A percentile compares a stretch with the other conserved stretches of the same genome.
phyloP scores from a whole-genome alignment of 441 rosid genomes.

The Gossypium armourianum region DNA sequence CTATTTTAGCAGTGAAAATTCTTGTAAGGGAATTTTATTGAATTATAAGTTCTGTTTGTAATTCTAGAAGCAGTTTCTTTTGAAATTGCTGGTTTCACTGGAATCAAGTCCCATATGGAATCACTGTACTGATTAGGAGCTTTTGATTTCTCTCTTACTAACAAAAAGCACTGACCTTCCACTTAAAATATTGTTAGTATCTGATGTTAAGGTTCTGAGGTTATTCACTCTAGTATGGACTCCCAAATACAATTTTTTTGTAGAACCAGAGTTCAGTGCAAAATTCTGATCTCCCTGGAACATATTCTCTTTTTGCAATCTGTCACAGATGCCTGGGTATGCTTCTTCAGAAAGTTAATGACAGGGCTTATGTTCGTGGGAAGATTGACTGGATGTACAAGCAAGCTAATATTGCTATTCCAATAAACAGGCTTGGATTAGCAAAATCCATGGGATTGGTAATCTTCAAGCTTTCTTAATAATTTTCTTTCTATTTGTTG shows the following conservation, averaged over 20 bases:
- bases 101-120: background rate
- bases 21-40: background rate
- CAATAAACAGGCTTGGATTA: slow-evolving; percentile 86
- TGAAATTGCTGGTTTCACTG: background rate
- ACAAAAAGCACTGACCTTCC: background rate
- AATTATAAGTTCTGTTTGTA: background rate
- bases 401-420: slow-evolving; percentile 78
- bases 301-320: background rate
- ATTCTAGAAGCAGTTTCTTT: background rate
- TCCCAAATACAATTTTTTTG: background rate
- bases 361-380: slow-evolving; percentile 64
- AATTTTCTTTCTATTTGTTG: background rate
- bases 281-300: slow-evolving; percentile 3
- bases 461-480: slow-evolving; percentile 20
- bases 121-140: background rate
- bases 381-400: slow-evolving; percentile 88
- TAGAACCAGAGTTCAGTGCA: background rate
- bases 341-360: slow-evolving; percentile 88
- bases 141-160: background rate
- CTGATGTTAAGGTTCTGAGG: background rate
- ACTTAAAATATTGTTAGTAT: background rate
- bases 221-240: background rate
- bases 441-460: slow-evolving; percentile 99
- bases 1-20: background rate
- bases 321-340: slow-evolving; percentile 73